Evolutionary conservation across 169 alveolate species (phyloP), one percentile per base, ranked within the genome.

Genomic region (Cryptosporidium baileyi): DNA sequence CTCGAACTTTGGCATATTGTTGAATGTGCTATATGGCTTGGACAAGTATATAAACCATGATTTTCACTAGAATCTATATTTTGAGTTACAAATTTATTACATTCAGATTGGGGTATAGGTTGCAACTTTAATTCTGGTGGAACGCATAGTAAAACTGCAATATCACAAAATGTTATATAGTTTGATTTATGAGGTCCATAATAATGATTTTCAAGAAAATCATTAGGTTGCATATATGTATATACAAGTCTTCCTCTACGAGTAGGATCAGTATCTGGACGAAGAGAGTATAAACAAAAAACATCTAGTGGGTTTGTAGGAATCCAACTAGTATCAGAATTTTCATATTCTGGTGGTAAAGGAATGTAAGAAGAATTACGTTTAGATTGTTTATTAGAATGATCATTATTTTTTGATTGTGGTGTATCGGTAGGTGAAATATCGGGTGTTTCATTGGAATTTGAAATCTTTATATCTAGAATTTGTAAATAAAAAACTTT

Each of bases 241-340:
- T 90, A 92, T 24, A 91, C 81, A 3, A 92, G 89, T 40, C 93
- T 49, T 32, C 95, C 95, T 43, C 81, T 61, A 1, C 94, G 43
- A 13, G 91, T 80, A n/a, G 95, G 93, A 65, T 92, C 92, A 2
- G 80, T 63, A 60, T 92, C 95, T 24, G 93, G 93, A 17, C 91
- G 28, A 30, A 92, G 89, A 6, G 95, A 94, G 40, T 91, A 92
- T 11, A 92, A 89, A 60, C 89, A 63, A 62, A 92, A 91, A 13
- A 92, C 88, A 34, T 92, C 95, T 36, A 92, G 40, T n/a, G 93
- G 91, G 32, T 43, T 61, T 22, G 47, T 45, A 43, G 94, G 93
- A 60, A 82, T 85, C 94, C 94, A 91, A n/a, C 80, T 62, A 22
- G 43, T 40, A 19, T 62, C 80, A 3, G 62, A 34, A 32, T 57